phyloP scores from a whole-genome alignment of 768 basidiomycete species.

The Nidula microcarpa region DNA sequence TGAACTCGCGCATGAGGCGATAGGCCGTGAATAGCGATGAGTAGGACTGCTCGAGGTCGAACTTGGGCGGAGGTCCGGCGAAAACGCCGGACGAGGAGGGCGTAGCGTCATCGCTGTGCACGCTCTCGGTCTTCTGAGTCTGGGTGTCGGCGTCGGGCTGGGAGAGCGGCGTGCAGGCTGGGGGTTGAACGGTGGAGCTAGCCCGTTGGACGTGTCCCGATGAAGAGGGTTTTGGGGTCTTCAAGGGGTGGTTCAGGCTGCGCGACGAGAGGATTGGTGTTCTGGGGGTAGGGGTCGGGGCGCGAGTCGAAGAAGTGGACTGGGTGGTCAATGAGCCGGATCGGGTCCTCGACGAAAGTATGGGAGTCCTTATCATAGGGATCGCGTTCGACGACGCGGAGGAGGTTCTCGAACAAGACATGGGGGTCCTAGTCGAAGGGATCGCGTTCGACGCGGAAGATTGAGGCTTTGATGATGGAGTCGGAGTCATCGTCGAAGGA shows the following conservation, averaged over 20 bases:
- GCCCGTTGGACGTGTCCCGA: neutral
- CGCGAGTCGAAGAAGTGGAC: too few species aligned
- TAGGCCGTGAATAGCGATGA: constrained; percentile 28
- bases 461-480: too few species aligned
- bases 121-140: constrained; percentile 15
- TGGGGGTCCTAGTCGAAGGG: too few species aligned
- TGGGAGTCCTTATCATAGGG: too few species aligned
- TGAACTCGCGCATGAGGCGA: constrained; percentile 15
- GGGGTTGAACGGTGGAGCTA: neutral
- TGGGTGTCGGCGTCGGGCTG: neutral
- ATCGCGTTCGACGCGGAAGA: too few species aligned
- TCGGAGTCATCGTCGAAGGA: too few species aligned
- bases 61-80: constrained; percentile 10
- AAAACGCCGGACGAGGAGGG: constrained; percentile 15
- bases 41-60: constrained; percentile 28
- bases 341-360: too few species aligned
- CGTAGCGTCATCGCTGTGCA: constrained; percentile 18
- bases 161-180: neutral
- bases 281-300: too few species aligned
- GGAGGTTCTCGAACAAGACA: too few species aligned
- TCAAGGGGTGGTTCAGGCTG: neutral
- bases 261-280: too few species aligned
- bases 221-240: neutral
- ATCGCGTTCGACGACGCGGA: too few species aligned
- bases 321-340: too few species aligned